These are phyloP conservation scores for Talaromyces rugulosus DNA, from an alignment of 2,329 filamentous ascomycete genomes.

Conservation along the genomic window DNA sequence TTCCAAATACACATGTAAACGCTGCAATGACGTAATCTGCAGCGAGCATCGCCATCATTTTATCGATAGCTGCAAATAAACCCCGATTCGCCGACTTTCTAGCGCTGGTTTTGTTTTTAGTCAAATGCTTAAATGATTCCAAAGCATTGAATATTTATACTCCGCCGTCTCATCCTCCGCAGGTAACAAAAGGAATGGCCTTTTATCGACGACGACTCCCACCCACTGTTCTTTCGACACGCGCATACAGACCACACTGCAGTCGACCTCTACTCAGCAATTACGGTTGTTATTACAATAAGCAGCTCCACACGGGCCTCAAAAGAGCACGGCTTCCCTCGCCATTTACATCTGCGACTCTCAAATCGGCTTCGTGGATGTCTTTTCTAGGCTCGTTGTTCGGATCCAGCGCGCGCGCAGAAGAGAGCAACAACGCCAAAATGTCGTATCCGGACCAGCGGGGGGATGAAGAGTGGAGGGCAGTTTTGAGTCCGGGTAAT, in stretches of 20 bases:
- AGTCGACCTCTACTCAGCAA: background rate
- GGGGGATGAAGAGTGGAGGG: slow-evolving; percentile 79
- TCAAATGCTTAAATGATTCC: background rate
- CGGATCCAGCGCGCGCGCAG: slow-evolving; percentile 53
- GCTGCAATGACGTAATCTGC: background rate
- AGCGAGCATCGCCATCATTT: too few relatives aligned
- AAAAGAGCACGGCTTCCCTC: slow-evolving; percentile 3
- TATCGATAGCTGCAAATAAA: background rate
- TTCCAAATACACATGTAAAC: background rate
- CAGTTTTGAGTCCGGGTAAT: slow-evolving; percentile 70
- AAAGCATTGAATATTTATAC: background rate
- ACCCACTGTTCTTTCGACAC: background rate
- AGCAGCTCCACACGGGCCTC: slow-evolving; percentile 5
- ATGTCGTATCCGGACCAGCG: slow-evolving; percentile 74
- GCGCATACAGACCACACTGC: background rate
- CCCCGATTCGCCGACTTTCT: background rate
- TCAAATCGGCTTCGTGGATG: slow-evolving; percentile 69
- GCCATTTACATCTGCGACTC: slow-evolving; percentile 4
- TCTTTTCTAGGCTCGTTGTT: slow-evolving; percentile 77
- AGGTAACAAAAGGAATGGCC: background rate
- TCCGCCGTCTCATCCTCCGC: too few relatives aligned
- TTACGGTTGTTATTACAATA: background rate
- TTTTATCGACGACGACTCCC: background rate
- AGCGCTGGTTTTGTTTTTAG: background rate
- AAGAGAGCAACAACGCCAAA: slow-evolving; percentile 20